Base-by-base conservation (phyloP, 805 yeast species). In the Starmerella sirachaensis region DNA sequence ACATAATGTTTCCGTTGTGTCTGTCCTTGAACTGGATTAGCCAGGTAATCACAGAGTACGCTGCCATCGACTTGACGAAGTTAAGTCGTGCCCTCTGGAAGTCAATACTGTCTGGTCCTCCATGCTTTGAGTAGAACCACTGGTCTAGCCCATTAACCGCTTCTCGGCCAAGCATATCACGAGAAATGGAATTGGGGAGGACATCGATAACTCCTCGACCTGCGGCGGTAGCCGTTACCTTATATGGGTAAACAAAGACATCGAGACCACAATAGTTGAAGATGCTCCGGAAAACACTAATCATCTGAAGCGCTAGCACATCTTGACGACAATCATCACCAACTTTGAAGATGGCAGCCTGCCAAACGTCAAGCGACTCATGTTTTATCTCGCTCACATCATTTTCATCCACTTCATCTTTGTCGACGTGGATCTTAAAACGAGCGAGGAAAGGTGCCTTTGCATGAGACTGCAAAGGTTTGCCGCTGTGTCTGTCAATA, bases 291-390 rank as follows among this genome's bases (percentile, higher is more conserved):
- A 93, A 91, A 25, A 91, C 76, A 3, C 95, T 79, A 41, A 93
- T 79, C 54, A 91, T 65, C 56, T 91, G 99, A 41, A 91, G 64
- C 0, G 95, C 96, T 48, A 91, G 68, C 34, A 91, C 88, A 61
- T 91, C 99, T 60, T 91, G 99, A 50, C 99, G 72, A 64, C 97
- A 88, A 61, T 91, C 99, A 62, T 91, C 99, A 43, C 99, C 99
- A 38, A 91, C 98, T 60, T 91, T 91, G 71, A 91, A 91, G 57
- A 91, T 93, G 11, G 98, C 98, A 54, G 93, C 76, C 55, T 85
- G 85, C 93, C 93, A 80, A 47, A 68, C 72, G 35, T 81, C 88
- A 34, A 72, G 56, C 5, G 69, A 66, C 18, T 43, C 42, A 16
- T 35, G 35, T 5, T 31, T 24, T 5, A 34, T 46, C 3, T 40